A percentile compares a stretch with the other conserved stretches of the same genome.
Evolutionary conservation across 1,139 yeast genomes (phyloP).

Genomic region (Zhuliangozyma parablackwelliae): DNA sequence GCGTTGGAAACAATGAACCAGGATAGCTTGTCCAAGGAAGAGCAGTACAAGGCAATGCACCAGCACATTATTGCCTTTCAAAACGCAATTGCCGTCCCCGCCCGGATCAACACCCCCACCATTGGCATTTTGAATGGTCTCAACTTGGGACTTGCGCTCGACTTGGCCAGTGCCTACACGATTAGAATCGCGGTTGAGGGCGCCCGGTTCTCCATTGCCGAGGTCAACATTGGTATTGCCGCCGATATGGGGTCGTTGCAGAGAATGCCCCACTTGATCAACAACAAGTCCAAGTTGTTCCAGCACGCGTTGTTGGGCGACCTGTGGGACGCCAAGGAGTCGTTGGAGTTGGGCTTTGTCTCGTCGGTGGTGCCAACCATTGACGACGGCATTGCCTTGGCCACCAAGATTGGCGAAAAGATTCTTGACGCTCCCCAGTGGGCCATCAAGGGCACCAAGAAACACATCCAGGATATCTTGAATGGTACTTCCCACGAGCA

Average conservation of each 20-base stretch:
- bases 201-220: conserved; percentile 58
- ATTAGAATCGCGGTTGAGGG: conserved; percentile 57
- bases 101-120: conserved; percentile 46
- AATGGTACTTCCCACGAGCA: conserved; percentile 42
- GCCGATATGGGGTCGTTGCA: conserved; percentile 81
- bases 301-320: conserved; percentile 66
- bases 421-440: conserved; percentile 50
- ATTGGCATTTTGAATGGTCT: conserved; percentile 46
- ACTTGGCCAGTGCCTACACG: conserved; percentile 55
- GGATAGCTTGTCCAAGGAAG: conserved; percentile 5
- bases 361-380: conserved; percentile 44
- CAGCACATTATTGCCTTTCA: conserved; percentile 56
- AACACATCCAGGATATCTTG: conserved; percentile 48
- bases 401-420: conserved; percentile 45
- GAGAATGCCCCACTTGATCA: conserved; percentile 54
- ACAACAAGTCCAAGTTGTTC: conserved; percentile 55
- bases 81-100: conserved; percentile 44
- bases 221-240: conserved; percentile 68
- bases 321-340: conserved; percentile 52
- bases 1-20: conserved; percentile 17
- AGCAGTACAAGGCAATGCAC: conserved; percentile 24
- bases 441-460: conserved; percentile 67
- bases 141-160: conserved; percentile 62
- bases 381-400: conserved; percentile 47
- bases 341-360: conserved; percentile 52